Base-by-base conservation (phyloP, 2,329 filamentous ascomycete genomes). In the Talaromyces albobiverticillius region DNA sequence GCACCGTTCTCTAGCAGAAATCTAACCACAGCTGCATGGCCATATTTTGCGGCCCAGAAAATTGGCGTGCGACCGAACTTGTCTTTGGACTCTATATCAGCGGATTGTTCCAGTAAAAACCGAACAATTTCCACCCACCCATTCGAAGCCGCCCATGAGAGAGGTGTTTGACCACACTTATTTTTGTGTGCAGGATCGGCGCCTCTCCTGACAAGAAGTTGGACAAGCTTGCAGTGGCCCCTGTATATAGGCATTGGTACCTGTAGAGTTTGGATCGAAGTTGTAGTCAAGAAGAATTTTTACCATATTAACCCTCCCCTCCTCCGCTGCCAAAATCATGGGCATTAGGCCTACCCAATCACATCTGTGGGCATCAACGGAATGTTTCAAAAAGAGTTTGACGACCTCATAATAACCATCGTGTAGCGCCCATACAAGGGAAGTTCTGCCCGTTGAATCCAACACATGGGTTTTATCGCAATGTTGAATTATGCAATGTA, bases 1-100 rank as follows among this genome's bases (percentile, higher is more conserved):
- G 46, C 40, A 13, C 23, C 23, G 5, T 38, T 41, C 13, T 40
- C 31, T 4, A 41, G 34, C 20, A 50, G 22, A 7, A 50, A 16
- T 18, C 26, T 38, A 13, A 41, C 34, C 3, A 41, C 32, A 16
- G 22, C 47, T 22, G 4, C 20, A 25, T 40, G 23, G 3, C 34
- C 34, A 11, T 50, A 10, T n/a, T 41, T 14, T 20, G 34, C 47
- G 16, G 47, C 47, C n/a, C n/a, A 41, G 14, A 20, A 50, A 16
- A 50, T 31, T 18, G 47, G 57, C 25, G 20, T 59, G 54, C 11
- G 59, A 56, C 36, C 41, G 45, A 26, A 26, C 3, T 9, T 25
- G 22, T 41, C 34, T 42, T 38, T 18, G 26, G 14, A 18, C 20
- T 50, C 34, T 40, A 36, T 16, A 14, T 38, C 20, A 25, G 18